Base-by-base conservation (phyloP, 352 stramenopile genomes). In the Globisporangium alternatum region DNA sequence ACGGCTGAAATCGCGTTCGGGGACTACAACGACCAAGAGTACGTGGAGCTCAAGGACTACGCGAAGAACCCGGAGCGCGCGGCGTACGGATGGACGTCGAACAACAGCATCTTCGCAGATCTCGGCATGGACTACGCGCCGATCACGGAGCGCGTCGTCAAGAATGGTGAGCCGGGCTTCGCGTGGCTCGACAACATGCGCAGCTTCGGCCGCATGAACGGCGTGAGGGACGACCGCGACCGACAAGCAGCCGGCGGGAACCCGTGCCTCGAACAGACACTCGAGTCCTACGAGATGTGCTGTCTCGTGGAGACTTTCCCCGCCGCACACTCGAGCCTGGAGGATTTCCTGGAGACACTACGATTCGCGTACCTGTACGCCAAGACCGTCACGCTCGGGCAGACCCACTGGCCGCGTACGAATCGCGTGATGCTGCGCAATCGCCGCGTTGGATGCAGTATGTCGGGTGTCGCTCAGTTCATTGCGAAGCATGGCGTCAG, bases 131-230 rank as follows among this genome's bases (percentile, higher is more conserved):
- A 97, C 67, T 98, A 98, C 75, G 72, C 64, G 5, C 76, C 83
- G 37, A 92, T 98, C 61, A 90, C 83, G 33, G 67, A 96, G 59
- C 88, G 88, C 17, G 90, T 98, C 39, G 68, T 86, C 33, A 65
- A 72, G 53, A 98, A 98, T 59, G 93, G 93, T 39, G 93, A 98
- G 69, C 93, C 93, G 19, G 93, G 93, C 7, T 97, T 98, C 54
- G 91, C 90, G n/a, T 98, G 93, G 93, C 76, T 98, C 17, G 84
- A 97, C 39, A 98, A 98, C 67, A 98, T 98, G 93, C 83, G 81
- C 25, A 66, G 76, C 21, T 98, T 90, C 59, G 86, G 90, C 4
- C 80, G 93, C 43, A 98, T 98, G 91, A 89, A 90, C 54, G 91
- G 88, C 35, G 56, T 85, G 9, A 77, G 76, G 35, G 86, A 98